Evolutionary conservation across 768 basidiomycete species (phyloP).

Genomic region (Exidia glandulosa): DNA sequence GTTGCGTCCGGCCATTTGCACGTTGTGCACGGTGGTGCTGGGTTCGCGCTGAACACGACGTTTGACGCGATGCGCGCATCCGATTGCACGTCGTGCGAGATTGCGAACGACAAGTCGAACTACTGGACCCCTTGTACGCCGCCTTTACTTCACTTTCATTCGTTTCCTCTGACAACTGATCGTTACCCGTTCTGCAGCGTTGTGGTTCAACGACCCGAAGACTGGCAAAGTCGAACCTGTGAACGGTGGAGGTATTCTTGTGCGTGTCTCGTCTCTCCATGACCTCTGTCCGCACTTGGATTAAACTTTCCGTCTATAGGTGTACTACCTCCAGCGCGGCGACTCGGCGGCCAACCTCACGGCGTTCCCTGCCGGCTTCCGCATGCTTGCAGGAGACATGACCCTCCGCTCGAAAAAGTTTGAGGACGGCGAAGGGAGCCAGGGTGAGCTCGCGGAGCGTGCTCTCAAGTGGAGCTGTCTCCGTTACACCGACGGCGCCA

Average conservation of each 20-base stretch:
- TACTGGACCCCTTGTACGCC: not conserved
- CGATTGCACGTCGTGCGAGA: not conserved
- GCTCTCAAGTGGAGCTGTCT: conserved; percentile 34
- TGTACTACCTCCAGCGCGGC: conserved; percentile 5
- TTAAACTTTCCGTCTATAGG: not conserved
- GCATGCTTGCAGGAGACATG: conserved; percentile 4
- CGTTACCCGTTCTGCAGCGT: not conserved
- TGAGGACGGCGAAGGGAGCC: not conserved
- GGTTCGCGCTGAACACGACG: not conserved
- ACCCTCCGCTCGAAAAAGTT: not conserved
- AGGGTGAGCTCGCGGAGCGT: conserved; percentile 9
- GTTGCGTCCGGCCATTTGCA: not conserved
- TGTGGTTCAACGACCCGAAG: not conserved
- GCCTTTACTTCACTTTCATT: not conserved
- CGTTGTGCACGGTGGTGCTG: not conserved
- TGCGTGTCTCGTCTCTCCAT: not conserved
- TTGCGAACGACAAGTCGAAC: not conserved
- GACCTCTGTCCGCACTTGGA: not conserved
- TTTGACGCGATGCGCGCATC: not conserved
- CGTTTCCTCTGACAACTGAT: not conserved
- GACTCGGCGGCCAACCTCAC: not conserved
- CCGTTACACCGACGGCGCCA: conserved; percentile 21
- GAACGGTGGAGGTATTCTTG: not conserved
- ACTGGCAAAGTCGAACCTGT: not conserved
- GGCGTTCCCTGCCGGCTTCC: conserved; percentile 2